These are phyloP conservation scores for Delphinella strobiligena DNA, from an alignment of 2,329 filamentous ascomycete genomes.

Conservation along the genomic window DNA sequence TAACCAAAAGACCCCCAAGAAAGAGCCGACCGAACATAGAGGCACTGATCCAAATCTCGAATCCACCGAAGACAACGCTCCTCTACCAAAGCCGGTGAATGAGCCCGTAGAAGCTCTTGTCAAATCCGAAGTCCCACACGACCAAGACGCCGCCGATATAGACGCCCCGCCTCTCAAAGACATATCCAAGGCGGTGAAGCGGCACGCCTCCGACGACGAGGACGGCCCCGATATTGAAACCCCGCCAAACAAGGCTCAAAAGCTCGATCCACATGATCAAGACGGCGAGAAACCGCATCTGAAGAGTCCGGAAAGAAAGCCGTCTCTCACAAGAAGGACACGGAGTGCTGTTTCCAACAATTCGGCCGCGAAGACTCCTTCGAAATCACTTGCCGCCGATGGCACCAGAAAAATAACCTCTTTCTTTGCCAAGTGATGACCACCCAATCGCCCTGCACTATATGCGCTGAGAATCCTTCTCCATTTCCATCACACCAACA, in stretches of 20 bases:
- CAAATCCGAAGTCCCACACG: slow-evolving; percentile 34
- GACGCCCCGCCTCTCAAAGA: slow-evolving; percentile 27
- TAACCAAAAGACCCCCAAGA: slow-evolving; percentile 35
- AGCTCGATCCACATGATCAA: no score
- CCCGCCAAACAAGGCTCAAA: no score
- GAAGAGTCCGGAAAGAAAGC: slow-evolving; percentile 11
- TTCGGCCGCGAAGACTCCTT: slow-evolving; percentile 32
- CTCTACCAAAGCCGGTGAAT: slow-evolving; percentile 29
- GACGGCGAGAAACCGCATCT: neutral
- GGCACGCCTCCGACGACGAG: slow-evolving; percentile 15
- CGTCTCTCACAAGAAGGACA: slow-evolving; percentile 28
- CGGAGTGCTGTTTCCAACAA: slow-evolving; percentile 47
- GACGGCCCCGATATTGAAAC: slow-evolving; percentile 6
- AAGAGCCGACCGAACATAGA: slow-evolving; percentile 26
- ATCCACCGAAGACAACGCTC: slow-evolving; percentile 40
- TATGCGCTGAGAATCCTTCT: no score
- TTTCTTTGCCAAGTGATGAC: slow-evolving; percentile 42
- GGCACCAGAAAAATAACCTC: slow-evolving; percentile 46
- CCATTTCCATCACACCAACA: no score
- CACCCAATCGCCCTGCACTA: no score
- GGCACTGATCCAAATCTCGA: slow-evolving; percentile 30
- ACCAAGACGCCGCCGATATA: slow-evolving; percentile 21
- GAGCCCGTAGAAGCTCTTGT: slow-evolving; percentile 19
- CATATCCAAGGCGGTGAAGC: slow-evolving; percentile 17
- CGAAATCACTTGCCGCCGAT: slow-evolving; percentile 27